Conservation (phyloP, 2,329 filamentous ascomycete genomes). For the Paraphoma sp. region DNA sequence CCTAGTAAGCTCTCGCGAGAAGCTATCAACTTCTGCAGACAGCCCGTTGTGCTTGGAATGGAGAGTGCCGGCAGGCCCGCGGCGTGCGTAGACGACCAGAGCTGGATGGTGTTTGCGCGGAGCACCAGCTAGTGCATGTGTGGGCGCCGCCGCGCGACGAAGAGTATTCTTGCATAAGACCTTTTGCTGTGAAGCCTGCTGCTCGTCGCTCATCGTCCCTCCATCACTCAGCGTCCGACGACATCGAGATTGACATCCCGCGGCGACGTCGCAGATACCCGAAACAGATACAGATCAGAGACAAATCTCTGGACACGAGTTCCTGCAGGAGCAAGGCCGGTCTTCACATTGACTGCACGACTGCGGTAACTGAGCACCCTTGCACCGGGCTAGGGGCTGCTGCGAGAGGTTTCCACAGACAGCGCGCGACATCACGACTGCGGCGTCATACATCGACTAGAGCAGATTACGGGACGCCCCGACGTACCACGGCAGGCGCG, state of each 20-base stretch:
- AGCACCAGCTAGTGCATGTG: background rate
- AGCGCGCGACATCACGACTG: slow-evolving; percentile 22
- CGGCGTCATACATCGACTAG: slow-evolving; percentile 36
- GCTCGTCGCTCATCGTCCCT: background rate
- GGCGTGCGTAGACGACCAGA: background rate
- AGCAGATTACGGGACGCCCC: slow-evolving; percentile 15
- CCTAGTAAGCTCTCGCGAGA: slow-evolving; percentile 16
- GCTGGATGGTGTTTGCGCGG: background rate
- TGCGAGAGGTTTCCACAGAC: slow-evolving; percentile 29
- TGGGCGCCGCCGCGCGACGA: background rate
- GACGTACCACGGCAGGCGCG: slow-evolving; percentile 21
- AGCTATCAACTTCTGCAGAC: background rate
- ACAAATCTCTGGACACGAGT: background rate
- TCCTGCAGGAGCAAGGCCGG: slow-evolving; percentile 4
- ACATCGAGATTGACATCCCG: slow-evolving; percentile 1
- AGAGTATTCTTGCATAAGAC: background rate
- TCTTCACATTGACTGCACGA: background rate
- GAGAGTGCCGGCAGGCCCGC: background rate
- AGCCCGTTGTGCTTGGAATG: background rate
- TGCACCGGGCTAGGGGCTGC: slow-evolving; percentile 23
- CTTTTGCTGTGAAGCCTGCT: background rate
- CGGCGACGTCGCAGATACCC: background rate
- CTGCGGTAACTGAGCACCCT: slow-evolving; percentile 15
- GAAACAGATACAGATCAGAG: background rate
- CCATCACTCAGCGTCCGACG: background rate